Evolutionary conservation across 768 basidiomycete species (phyloP), one percentile per base, ranked within the genome.

Genomic region (Suillus subaureus): DNA sequence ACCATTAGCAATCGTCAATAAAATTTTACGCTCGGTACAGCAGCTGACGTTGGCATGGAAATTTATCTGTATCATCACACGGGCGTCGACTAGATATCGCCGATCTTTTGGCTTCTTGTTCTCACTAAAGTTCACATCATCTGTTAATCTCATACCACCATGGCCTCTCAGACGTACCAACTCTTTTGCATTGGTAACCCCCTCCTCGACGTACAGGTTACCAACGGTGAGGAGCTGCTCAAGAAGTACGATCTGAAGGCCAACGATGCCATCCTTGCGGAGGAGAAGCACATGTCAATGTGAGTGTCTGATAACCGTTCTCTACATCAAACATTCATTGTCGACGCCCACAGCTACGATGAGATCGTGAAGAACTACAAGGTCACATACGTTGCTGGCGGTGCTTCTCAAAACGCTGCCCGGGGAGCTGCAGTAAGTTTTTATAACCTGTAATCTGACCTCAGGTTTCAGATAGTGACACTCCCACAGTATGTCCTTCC

Each of bases 161-260:
- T 85, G 82, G 76, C 87, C 57, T 58, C 80, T 21, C 74, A 79
- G 31, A 78, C 83, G 28, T 90, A 87, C 81, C 76, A 83, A 52
- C 80, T 98, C 55, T 94, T 98, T 80, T 93, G 89, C 81, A 81
- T 99, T 80, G 97, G 97, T 51, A 98, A 98, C 80, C 97, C 97
- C 71, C 84, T 99, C 75, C 90, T 99, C 61, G 96, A 99, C 78
- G 91, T 99, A 82, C 96, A 97, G 80, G 94, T 97, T 73, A 87
- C 81, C 67, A 84, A 93, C 67, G 94, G 93, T 60, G 94, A 96
- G 74, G 83, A 83, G 39, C 85, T 98, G 49, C 83, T 99, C 64
- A 81, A 90, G 73, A 98, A 97, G 79, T 99, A 99, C 75, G 86
- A 79, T 66, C 86, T 99, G 72, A 93, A 94, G 74, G 84, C 95